Conservation (phyloP, 148 eudicot genomes). For the Silene uniflora region DNA sequence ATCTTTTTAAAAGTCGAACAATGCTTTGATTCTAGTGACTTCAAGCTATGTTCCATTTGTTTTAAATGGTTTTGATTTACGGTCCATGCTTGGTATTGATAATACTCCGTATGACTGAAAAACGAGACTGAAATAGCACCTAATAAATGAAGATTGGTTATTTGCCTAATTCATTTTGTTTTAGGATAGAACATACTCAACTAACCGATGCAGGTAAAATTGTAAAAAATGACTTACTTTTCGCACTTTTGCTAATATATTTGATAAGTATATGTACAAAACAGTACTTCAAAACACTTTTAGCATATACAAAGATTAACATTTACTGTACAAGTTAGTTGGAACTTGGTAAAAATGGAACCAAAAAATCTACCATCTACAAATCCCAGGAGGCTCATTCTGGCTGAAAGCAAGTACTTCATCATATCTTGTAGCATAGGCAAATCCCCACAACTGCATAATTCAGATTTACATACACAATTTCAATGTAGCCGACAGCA, state of each 20-base stretch:
- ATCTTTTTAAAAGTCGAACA: neutral
- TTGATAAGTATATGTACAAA: neutral
- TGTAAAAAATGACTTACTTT: neutral
- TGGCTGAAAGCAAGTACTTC: conserved; percentile 59
- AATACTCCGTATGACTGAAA: too few relatives aligned
- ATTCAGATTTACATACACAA: neutral
- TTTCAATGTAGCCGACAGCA: neutral
- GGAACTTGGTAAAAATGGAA: conserved; percentile 2
- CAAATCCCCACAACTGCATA: conserved; percentile 93
- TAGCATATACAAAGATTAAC: conserved; percentile 9
- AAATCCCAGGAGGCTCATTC: conserved; percentile 76
- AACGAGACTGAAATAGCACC: neutral
- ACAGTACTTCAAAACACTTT: neutral
- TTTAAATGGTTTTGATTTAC: neutral
- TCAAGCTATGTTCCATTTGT: neutral
- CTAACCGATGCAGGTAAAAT: neutral
- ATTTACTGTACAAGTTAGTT: conserved; percentile 18
- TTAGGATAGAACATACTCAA: neutral
- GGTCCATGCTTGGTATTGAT: neutral
- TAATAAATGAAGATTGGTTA: neutral
- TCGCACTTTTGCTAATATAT: neutral
- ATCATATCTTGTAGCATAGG: conserved; percentile 73
- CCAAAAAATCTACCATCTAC: conserved; percentile 42
- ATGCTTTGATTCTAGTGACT: neutral
- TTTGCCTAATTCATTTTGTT: too few relatives aligned